Conservation (phyloP, 768 basidiomycete species). For the Mrakia blollopis region DNA sequence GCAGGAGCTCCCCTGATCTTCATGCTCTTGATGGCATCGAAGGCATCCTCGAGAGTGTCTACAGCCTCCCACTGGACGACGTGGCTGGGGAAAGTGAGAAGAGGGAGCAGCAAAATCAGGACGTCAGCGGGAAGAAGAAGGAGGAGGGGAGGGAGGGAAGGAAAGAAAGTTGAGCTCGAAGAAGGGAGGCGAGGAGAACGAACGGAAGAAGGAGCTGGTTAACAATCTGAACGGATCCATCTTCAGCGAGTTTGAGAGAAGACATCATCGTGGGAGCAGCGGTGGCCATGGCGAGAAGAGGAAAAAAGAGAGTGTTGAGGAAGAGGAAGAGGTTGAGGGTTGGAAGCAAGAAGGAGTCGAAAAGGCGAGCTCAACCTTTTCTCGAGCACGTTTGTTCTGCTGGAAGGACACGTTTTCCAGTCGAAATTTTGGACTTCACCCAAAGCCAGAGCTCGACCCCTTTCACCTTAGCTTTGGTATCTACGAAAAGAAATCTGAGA, state of each 20-base stretch:
- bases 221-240: constrained; percentile 69
- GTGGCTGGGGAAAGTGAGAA: constrained; percentile 42
- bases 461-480: no score
- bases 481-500: no score
- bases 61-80: constrained; percentile 48
- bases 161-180: background rate
- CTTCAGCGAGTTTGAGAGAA: constrained; percentile 44
- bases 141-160: constrained; percentile 46
- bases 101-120: background rate
- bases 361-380: constrained; percentile 4
- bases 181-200: constrained; percentile 30
- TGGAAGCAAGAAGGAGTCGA: background rate
- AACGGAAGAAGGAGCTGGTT: constrained; percentile 80
- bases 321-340: background rate
- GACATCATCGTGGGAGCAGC: constrained; percentile 44
- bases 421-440: no score
- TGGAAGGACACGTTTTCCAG: background rate
- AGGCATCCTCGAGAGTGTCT: constrained; percentile 70
- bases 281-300: constrained; percentile 4
- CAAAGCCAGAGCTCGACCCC: no score
- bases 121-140: background rate
- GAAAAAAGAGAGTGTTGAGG: background rate
- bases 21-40: constrained; percentile 94
- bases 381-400: background rate
- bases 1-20: constrained; percentile 94